Evolutionary conservation across 345 rosid genomes (phyloP), one percentile per base, ranked within the genome.

Genomic region (Arabis alpina): DNA sequence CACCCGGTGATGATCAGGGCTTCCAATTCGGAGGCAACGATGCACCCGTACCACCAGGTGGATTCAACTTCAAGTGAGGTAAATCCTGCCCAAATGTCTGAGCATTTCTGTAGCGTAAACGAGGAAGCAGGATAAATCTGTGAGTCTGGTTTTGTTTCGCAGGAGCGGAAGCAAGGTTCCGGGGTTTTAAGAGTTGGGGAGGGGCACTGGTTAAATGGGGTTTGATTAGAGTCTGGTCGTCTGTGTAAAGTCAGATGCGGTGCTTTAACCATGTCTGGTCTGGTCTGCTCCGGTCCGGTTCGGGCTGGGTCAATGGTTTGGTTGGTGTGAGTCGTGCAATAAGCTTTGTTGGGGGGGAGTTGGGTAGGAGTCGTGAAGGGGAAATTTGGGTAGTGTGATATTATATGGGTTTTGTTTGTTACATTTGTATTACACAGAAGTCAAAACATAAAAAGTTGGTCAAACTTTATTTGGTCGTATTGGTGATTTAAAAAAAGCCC

Each of bases 1-100:
- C 88, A 59, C 77, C 87, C n/a, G 88, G 87, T 64, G 93, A 86
- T 61, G 84, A 82, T 40, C 55, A 85, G 40, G 91, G 86, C 37
- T 87, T 90, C 75, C 82, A 73, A 70, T 90, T 90, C 63, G 91
- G 91, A 14, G 84, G 80, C 37, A 86, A 68, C 52, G 85, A 77
- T 56, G 83, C 81, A 49, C 64, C 82, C 12, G 80, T 82, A 75
- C 93, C 93, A 2, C 83, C 91, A 48, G 93, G 93, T 62, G 96
- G 96, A 83, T 90, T 90, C 82, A 90, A 77, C 77, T 87, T 90
- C 85, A 73, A 85, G 76, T 89, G 81, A 82, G 82, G 84, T 82
- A 76, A 41, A 3, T n/a, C n/a, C n/a, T n/a, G n/a, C n/a, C n/a
- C 28, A n/a, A 15, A 30, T 47, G 24, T 23, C 5, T 59, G 30